Base-by-base conservation (phyloP, 2,329 filamentous ascomycete species). In the Remersonia thermophila region DNA sequence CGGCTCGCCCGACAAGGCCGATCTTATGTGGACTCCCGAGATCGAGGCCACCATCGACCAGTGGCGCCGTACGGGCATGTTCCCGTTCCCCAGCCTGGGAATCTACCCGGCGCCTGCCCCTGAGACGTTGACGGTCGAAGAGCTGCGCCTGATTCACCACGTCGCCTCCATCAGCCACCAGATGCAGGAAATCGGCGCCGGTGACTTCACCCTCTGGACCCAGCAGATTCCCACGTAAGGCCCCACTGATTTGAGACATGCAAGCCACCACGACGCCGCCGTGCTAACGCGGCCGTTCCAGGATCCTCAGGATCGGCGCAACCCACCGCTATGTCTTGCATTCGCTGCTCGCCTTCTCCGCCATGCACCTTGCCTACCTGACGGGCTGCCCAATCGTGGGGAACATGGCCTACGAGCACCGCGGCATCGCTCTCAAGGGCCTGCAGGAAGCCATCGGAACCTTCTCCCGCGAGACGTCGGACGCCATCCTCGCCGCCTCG, bases 241-340 rank as follows among this genome's bases (percentile, higher is more conserved):
- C 28, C 39, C 37, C 28, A 37, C 31, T 32, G 44, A 56, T 26
- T 17, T n/a, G n/a, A n/a, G n/a, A n/a, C 30, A 29, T 32, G 36
- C 20, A 7, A 7, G 15, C 15, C 15, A 38, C 38, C 25, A 13
- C 25, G 20, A 7, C 16, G 17, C 10, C 32, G 16, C 26, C 25
- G 8, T 37, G 33, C 53, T 59, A 41, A 57, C 45, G n/a, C 12
- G 20, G 12, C 16, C 39, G 31, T 36, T 47, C 15, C 52, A 87
- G 82, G 33, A 84, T 91, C 51, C 70, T 98, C 45, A 77, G 79
- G 48, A 81, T 94, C 52, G 85, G 84, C 38, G 72, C 85, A 33
- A 78, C 77, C 13, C 79, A 87, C 55, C 70, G 77, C 36, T 96
- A 91, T 61, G 87, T 95, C 48, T 93, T 96, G 86, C 83, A 93